These are phyloP conservation scores for Globisporangium uncinulatum DNA, from an alignment of 352 stramenopile genomes.

Conservation along the genomic window DNA sequence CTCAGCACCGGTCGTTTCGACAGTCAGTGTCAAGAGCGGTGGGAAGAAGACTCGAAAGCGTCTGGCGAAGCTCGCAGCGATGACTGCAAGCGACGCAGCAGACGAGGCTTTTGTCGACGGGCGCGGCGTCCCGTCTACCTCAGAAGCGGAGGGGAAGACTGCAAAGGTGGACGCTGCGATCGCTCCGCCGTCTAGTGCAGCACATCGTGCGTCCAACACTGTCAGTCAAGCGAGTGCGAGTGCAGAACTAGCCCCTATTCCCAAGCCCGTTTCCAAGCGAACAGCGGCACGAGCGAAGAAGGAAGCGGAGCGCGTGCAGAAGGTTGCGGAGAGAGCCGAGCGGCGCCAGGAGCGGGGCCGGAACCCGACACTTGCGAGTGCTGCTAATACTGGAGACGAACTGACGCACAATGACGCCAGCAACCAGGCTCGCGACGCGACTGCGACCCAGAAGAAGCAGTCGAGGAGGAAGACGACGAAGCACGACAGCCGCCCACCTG, in stretches of 20 bases:
- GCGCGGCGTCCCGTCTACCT: no score
- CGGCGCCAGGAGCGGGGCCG: neutral
- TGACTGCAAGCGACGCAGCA: neutral
- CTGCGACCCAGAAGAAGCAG: neutral
- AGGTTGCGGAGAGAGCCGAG: neutral
- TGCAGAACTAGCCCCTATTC: neutral
- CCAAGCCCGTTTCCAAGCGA: neutral
- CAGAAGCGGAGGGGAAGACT: no score
- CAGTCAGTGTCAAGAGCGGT: neutral
- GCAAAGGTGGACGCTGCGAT: neutral
- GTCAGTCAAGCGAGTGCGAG: neutral
- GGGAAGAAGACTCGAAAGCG: neutral
- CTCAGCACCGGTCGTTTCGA: no score
- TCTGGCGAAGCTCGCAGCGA: neutral
- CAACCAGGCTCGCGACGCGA: slow-evolving; percentile 1
- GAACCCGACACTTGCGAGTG: slow-evolving; percentile 21
- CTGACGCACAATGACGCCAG: neutral
- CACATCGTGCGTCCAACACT: neutral
- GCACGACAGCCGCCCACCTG: slow-evolving; percentile 1
- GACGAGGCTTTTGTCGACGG: neutral
- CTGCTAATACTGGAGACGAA: neutral
- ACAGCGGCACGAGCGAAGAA: slow-evolving; percentile 2
- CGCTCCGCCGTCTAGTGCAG: no score
- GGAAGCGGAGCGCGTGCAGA: neutral
- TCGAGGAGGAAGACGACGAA: slow-evolving; percentile 8